phyloP scores from a whole-genome alignment of 805 yeast species.

The Starmerella geochares region DNA sequence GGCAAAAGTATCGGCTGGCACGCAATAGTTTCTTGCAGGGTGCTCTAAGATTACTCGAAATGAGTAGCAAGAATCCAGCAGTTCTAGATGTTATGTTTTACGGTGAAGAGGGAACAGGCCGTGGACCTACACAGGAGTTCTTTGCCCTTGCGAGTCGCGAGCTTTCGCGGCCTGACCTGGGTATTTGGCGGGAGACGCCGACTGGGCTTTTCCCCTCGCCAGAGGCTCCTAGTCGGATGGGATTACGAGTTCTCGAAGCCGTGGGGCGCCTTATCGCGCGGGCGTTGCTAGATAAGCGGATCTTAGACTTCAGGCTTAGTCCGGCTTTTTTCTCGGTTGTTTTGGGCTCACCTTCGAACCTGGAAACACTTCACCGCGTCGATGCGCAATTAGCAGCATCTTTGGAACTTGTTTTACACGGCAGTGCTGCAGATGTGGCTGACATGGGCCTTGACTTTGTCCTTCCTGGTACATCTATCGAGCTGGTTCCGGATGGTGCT shows the following conservation, averaged over 20 bases:
- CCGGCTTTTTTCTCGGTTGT: constrained; percentile 57
- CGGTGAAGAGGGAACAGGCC: constrained; percentile 90
- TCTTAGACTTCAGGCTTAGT: constrained; percentile 72
- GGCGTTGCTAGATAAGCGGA: constrained; percentile 75
- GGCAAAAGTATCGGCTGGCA: constrained; percentile 71
- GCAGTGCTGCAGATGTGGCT: constrained; percentile 38
- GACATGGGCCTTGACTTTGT: constrained; percentile 55
- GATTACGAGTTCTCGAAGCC: constrained; percentile 45
- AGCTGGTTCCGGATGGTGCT: constrained; percentile 49
- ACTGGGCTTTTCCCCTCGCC: constrained; percentile 58
- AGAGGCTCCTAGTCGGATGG: constrained; percentile 14
- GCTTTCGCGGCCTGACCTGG: constrained; percentile 47
- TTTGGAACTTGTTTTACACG: constrained; percentile 13
- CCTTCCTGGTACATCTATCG: constrained; percentile 65
- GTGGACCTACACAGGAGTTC: constrained; percentile 93
- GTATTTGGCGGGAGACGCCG: constrained; percentile 55
- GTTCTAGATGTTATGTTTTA: constrained; percentile 76
- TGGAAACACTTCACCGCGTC: constrained; percentile 16
- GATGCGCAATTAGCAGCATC: constrained; percentile 21
- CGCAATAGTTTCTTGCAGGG: constrained; percentile 61
- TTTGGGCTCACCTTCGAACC: constrained; percentile 24
- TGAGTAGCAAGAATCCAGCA: constrained; percentile 70
- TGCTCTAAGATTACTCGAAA: constrained; percentile 65
- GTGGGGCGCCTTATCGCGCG: constrained; percentile 81
- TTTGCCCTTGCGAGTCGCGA: constrained; percentile 71